A percentile compares a stretch with the other conserved stretches of the same genome.
Conservation (phyloP, 495 filamentous ascomycete species). For the Podospora didyma region DNA sequence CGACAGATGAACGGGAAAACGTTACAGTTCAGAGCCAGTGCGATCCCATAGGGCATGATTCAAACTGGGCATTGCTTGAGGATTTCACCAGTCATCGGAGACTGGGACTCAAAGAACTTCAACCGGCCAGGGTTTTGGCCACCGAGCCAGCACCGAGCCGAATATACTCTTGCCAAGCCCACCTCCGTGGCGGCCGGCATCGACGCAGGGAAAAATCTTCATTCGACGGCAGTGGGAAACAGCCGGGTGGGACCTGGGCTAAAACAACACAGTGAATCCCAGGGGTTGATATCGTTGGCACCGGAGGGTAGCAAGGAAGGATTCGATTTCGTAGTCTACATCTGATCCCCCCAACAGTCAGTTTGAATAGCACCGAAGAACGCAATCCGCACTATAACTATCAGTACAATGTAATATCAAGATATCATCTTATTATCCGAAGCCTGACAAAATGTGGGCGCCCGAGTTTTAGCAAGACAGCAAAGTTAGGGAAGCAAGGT, state of each 20-base stretch:
- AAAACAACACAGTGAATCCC: slow-evolving; percentile 2
- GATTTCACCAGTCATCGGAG: slow-evolving; percentile 17
- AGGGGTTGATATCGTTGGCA: slow-evolving; percentile 1
- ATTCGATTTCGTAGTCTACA: slow-evolving; percentile 25
- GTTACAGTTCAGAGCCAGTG: slow-evolving; percentile 15
- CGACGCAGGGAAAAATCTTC: neutral
- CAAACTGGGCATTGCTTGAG: slow-evolving; percentile 16
- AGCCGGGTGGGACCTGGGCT: neutral
- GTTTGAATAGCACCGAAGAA: no score
- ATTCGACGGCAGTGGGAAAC: neutral
- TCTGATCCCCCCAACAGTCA: slow-evolving; percentile 9
- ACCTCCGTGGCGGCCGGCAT: neutral
- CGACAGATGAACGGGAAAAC: slow-evolving; percentile 13
- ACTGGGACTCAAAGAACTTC: slow-evolving; percentile 1
- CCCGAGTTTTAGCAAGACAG: no score
- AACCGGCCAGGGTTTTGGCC: neutral
- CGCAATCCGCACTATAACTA: no score
- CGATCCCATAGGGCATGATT: neutral
- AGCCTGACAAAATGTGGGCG: no score
- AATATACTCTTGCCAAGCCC: no score
- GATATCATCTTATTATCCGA: no score
- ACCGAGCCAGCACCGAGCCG: neutral
- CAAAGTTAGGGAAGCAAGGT: no score
- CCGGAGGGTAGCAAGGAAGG: slow-evolving; percentile 11
- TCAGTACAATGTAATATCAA: no score